These are phyloP conservation scores for Talaromyces verruculosus DNA, from an alignment of 2,329 filamentous ascomycete species.

Conservation along the genomic window DNA sequence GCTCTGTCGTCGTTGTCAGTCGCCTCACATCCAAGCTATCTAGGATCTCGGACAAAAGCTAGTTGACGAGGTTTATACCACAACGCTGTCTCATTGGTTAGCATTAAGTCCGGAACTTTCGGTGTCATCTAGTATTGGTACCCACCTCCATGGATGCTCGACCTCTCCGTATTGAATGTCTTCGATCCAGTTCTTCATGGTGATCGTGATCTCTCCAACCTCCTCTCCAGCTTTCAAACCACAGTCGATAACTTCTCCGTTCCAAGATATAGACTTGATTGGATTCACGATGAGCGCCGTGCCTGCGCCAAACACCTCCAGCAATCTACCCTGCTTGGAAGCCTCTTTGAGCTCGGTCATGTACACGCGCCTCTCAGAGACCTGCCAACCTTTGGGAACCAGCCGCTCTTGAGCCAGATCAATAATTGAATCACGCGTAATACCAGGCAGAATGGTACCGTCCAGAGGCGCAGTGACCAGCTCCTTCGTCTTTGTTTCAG, in stretches of 20 bases:
- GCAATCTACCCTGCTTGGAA: slow-evolving; percentile 76
- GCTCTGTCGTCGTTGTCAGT: not conserved
- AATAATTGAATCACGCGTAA: slow-evolving; percentile 90
- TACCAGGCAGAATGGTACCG: slow-evolving; percentile 92
- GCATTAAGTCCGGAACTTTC: not conserved
- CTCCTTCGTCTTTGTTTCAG: slow-evolving; percentile 84
- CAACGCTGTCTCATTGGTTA: slow-evolving; percentile 6
- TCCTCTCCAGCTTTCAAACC: slow-evolving; percentile 78
- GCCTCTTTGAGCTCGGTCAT: slow-evolving; percentile 85
- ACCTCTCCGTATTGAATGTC: slow-evolving; percentile 92
- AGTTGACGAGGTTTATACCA: not conserved
- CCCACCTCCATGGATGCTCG: slow-evolving; percentile 85
- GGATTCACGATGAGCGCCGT: slow-evolving; percentile 94
- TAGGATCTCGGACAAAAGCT: not conserved
- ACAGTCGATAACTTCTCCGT: slow-evolving; percentile 75
- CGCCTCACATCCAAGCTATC: too few relatives aligned
- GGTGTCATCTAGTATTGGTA: not conserved
- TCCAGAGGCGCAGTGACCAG: slow-evolving; percentile 90
- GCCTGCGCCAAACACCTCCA: slow-evolving; percentile 91
- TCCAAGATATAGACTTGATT: slow-evolving; percentile 85
- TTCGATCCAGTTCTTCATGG: slow-evolving; percentile 97
- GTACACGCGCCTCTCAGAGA: slow-evolving; percentile 85
- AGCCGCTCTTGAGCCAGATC: slow-evolving; percentile 79
- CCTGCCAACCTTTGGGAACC: slow-evolving; percentile 79
- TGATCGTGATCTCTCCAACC: slow-evolving; percentile 78